Conservation (phyloP, 495 filamentous ascomycete genomes). For the Diplogelasinospora grovesii region DNA sequence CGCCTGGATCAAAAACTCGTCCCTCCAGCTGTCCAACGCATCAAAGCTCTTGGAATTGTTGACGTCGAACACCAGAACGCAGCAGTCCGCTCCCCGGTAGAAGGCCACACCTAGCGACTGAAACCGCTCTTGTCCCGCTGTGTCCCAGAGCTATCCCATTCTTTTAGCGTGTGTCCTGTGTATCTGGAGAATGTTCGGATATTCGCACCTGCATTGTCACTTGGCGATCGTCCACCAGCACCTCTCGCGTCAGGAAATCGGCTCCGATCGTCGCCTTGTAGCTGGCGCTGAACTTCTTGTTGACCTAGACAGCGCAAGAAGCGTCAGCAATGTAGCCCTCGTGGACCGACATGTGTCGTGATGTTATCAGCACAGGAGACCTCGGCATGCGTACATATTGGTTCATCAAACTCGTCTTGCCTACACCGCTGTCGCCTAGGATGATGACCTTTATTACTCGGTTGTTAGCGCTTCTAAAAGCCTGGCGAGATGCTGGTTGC, state of each 20-base stretch:
- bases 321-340: constrained; percentile 7
- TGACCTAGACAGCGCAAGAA: constrained; percentile 58
- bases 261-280: constrained; percentile 99
- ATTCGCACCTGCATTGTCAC: constrained; percentile 92
- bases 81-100: constrained; percentile 97
- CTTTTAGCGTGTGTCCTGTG: constrained; percentile 6
- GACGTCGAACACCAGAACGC: constrained; percentile 96
- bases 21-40: constrained; percentile 94
- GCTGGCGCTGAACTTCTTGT: constrained; percentile 99
- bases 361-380: not conserved
- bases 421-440: constrained; percentile 94
- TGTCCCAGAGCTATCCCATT: constrained; percentile 83
- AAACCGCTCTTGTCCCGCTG: constrained; percentile 94
- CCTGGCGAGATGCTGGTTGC: constrained; percentile 1
- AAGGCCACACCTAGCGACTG: constrained; percentile 97
- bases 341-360: constrained; percentile 1
- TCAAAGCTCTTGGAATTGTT: constrained; percentile 99
- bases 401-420: constrained; percentile 99
- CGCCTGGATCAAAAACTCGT: constrained; percentile 97
- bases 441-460: constrained; percentile 73
- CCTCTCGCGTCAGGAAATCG: constrained; percentile 97
- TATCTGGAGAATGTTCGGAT: not conserved
- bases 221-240: constrained; percentile 90
- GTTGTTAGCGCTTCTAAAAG: not conserved
- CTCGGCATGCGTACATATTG: constrained; percentile 82